Evolutionary conservation across 352 stramenopile species (phyloP).

Genomic region (Phytopythium oedochilum): DNA sequence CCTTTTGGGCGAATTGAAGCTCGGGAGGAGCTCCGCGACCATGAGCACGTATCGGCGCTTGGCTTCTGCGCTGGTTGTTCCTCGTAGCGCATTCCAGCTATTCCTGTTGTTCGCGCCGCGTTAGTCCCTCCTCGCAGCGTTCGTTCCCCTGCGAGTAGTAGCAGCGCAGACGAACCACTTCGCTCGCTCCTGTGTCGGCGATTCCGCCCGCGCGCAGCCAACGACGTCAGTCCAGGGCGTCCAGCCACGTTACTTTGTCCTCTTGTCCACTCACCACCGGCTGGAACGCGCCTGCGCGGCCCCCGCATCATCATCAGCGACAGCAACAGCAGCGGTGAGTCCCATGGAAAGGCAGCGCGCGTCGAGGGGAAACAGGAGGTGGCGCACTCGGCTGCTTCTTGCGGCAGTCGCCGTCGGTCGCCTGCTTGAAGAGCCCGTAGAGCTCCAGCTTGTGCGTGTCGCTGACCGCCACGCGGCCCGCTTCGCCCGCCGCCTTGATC

Average conservation of each 20-base stretch:
- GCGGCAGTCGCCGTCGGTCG: constrained; percentile 53
- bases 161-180: constrained; percentile 47
- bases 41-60: constrained; percentile 49
- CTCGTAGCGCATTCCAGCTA: constrained; percentile 37
- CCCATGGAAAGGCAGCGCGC: too few species aligned
- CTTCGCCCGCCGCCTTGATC: constrained; percentile 24
- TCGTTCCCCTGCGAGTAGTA: neutral
- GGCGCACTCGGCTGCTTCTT: constrained; percentile 41
- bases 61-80: constrained; percentile 27
- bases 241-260: too few species aligned
- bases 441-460: constrained; percentile 74
- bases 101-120: constrained; percentile 26
- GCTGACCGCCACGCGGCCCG: constrained; percentile 24
- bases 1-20: constrained; percentile 16
- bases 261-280: constrained; percentile 25
- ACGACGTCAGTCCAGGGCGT: too few species aligned
- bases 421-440: constrained; percentile 82
- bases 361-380: too few species aligned
- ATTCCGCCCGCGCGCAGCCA: too few species aligned
- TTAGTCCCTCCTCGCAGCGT: neutral
- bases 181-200: constrained; percentile 45
- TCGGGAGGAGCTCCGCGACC: constrained; percentile 42
- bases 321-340: too few species aligned
- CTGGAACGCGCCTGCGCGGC: constrained; percentile 35
- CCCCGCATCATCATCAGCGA: neutral